phyloP scores from a whole-genome alignment of 768 basidiomycete genomes.

The Gloeophyllum trabeum region DNA sequence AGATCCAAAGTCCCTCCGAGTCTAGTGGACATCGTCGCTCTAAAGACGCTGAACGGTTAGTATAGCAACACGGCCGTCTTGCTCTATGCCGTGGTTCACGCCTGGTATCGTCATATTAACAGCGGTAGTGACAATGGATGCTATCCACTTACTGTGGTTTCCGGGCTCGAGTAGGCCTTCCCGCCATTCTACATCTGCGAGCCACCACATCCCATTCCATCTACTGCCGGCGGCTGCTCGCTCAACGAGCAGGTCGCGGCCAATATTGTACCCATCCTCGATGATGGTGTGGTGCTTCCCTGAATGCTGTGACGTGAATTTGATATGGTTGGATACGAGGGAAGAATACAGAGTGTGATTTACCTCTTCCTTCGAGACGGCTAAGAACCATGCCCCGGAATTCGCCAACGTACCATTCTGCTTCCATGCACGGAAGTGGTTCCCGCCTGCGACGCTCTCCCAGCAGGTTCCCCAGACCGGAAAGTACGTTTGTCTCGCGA shows the following conservation, averaged over 20 bases:
- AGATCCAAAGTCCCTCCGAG: too few species aligned
- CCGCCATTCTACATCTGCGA: conserved; percentile 67
- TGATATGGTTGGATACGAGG: conserved; percentile 4
- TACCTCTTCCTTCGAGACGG: conserved; percentile 64
- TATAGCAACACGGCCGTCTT: conserved; percentile 75
- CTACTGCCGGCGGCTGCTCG: conserved; percentile 47
- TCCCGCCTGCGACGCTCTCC: conserved; percentile 80
- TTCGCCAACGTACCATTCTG: conserved; percentile 70
- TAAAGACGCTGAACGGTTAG: conserved; percentile 50
- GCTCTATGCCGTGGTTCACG: conserved; percentile 70
- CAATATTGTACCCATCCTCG: conserved; percentile 71
- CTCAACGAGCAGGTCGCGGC: conserved; percentile 69
- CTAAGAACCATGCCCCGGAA: conserved; percentile 80
- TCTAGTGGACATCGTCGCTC: too few species aligned
- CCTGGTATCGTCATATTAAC: conserved; percentile 27
- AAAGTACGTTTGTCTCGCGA: conserved; percentile 70
- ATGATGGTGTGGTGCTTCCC: conserved; percentile 62
- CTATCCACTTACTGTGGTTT: conserved; percentile 39
- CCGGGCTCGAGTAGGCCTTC: conserved; percentile 62
- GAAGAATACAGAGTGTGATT: conserved; percentile 1
- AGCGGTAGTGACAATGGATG: not conserved
- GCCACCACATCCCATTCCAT: conserved; percentile 64
- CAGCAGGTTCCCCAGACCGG: conserved; percentile 81
- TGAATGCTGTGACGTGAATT: conserved; percentile 28
- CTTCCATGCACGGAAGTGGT: conserved; percentile 85